These are phyloP conservation scores for Xylaria hypoxylon DNA, from an alignment of 2,329 filamentous ascomycete genomes.

Conservation along the genomic window DNA sequence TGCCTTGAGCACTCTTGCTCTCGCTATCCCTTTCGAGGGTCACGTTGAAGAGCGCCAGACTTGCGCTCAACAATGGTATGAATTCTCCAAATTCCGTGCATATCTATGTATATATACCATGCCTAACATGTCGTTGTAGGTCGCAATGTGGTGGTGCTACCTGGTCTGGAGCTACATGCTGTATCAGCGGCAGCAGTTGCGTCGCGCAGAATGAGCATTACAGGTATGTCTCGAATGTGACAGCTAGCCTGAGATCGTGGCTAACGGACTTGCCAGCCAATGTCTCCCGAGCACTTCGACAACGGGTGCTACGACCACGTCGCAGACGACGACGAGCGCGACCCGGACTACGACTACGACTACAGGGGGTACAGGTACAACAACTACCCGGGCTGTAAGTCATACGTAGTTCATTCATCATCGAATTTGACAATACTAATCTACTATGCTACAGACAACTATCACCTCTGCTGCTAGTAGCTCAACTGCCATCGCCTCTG, in stretches of 20 bases:
- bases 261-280: constrained; percentile 33
- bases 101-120: not conserved
- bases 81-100: not conserved
- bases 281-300: constrained; percentile 40
- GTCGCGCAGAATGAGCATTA: constrained; percentile 44
- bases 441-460: constrained; percentile 20
- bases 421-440: constrained; percentile 12
- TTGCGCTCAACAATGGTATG: constrained; percentile 40
- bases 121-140: constrained; percentile 41
- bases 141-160: constrained; percentile 60
- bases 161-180: constrained; percentile 60
- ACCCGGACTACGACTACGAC: constrained; percentile 51
- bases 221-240: constrained; percentile 33
- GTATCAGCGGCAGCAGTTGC: constrained; percentile 55
- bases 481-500: constrained; percentile 58
- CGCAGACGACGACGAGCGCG: constrained; percentile 40
- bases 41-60: constrained; percentile 55
- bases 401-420: constrained; percentile 13
- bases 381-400: constrained; percentile 37
- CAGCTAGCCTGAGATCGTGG: not conserved
- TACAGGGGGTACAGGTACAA: constrained; percentile 9
- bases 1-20: constrained; percentile 52
- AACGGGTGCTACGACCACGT: constrained; percentile 27
- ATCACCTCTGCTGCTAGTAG: constrained; percentile 46
- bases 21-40: constrained; percentile 56